Evolutionary conservation across 2,329 filamentous ascomycete genomes (phyloP), one percentile per base, ranked within the genome.

Genomic region (Colletotrichum coccodes): DNA sequence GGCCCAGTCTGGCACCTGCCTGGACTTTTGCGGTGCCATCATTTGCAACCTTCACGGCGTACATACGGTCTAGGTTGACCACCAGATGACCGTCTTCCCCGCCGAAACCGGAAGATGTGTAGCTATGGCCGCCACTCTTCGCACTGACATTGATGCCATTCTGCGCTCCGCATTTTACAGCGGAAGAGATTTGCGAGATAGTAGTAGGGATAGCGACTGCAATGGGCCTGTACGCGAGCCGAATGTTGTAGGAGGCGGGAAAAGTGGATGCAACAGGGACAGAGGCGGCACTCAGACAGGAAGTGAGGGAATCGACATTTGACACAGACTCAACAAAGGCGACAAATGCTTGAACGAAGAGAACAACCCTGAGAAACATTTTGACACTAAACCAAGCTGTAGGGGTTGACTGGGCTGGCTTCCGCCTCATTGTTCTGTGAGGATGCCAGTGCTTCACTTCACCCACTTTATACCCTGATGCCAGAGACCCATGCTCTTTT

Each of bases 71-170:
- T 54, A 87, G 78, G 70, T 85, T 82, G 40, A 87, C 80, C 16
- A 84, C 79, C 72, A 87, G 75, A 42, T 81, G 79, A 2, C 84
- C 85, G 63, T 86, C 79, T 72, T 84, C 80, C 8, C 84, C 84
- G 44, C 84, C 84, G 0, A 84, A 80, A 8, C 83, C 82, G 64
- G 82, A 83, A 0, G 82, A 83, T 0, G 81, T 84, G 70, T 87
- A 88, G 4, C 82, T 85, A 74, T 87, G 86, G 3, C 85, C 85
- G 42, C 85, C 85, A 60, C 82, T 81, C 71, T 84, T 84, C n/a
- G 85, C 81, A 57, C 82, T 84, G 11, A 86, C 82, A 73, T 84
- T 84, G 66, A 85, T 70, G 18, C 78, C 77, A 23, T 76, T 72
- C 64, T 79, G 67, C 2, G 73, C 75, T 26, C 83, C 85, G 71